phyloP scores from a whole-genome alignment of 768 basidiomycete species.

The Hirschioporus abietinus region DNA sequence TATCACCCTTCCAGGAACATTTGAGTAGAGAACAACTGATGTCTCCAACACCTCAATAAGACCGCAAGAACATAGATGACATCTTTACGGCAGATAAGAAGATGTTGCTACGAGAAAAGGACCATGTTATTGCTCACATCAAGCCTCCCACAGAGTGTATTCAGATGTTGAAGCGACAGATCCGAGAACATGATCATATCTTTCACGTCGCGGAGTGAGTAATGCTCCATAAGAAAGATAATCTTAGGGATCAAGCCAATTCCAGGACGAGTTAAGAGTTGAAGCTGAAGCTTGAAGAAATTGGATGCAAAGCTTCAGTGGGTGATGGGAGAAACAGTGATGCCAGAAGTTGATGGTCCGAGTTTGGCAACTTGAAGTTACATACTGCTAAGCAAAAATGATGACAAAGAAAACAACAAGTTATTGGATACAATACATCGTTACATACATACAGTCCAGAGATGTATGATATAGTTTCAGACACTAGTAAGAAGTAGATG shows the following conservation, averaged over 20 bases:
- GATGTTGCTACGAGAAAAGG: background rate
- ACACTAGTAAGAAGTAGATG: background rate
- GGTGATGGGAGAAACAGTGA: too few relatives aligned
- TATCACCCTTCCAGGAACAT: background rate
- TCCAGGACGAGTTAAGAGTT: background rate
- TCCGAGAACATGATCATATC: background rate
- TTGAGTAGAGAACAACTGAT: background rate
- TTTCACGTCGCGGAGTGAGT: background rate
- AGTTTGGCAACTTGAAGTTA: background rate
- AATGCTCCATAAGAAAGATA: background rate
- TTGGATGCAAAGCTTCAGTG: too few relatives aligned
- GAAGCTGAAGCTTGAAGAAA: too few relatives aligned
- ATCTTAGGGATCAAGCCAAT: background rate
- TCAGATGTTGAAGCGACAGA: background rate
- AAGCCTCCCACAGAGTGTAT: background rate
- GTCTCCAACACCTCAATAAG: background rate
- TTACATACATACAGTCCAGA: background rate
- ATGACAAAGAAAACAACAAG: background rate
- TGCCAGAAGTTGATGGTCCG: too few relatives aligned
- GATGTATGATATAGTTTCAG: background rate
- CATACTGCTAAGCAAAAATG: background rate
- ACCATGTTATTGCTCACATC: background rate
- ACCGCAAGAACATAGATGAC: background rate
- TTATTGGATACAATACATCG: background rate
- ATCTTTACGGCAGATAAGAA: background rate